A percentile compares a stretch with the other conserved stretches of the same genome.
phyloP scores from a whole-genome alignment of 371 early-diverging fungal genomes.

The Dichotomocladium elegans region DNA sequence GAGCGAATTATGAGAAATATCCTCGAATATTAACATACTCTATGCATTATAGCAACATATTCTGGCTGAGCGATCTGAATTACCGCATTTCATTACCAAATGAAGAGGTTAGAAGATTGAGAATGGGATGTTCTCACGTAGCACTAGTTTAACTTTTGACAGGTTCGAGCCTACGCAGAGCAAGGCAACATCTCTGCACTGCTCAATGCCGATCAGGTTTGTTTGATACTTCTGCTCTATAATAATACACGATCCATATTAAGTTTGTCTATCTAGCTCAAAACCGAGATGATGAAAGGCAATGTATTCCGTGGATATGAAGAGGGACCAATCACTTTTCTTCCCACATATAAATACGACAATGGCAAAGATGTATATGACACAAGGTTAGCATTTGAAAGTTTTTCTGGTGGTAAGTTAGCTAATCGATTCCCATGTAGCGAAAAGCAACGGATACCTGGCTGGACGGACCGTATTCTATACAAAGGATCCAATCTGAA shows the following conservation, averaged over 20 bases:
- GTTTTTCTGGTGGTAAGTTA: background rate
- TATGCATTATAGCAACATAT: conserved; percentile 54
- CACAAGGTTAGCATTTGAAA: conserved; percentile 51
- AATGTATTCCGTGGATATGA: conserved; percentile 73
- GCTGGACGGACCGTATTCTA: conserved; percentile 89
- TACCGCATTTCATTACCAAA: conserved; percentile 76
- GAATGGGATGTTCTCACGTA: background rate
- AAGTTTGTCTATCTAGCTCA: conserved; percentile 56
- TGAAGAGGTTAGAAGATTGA: conserved; percentile 51
- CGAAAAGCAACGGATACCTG: conserved; percentile 81
- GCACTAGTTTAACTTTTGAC: conserved; percentile 3
- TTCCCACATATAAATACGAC: conserved; percentile 95
- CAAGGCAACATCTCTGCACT: conserved; percentile 42
- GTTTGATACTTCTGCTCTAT: too few relatives aligned
- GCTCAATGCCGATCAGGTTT: conserved; percentile 50
- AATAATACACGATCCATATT: too few relatives aligned
- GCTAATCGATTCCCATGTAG: conserved; percentile 22
- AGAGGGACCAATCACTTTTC: conserved; percentile 81
- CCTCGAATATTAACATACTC: too few relatives aligned
- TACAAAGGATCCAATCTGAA: conserved; percentile 55
- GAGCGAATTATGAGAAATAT: background rate
- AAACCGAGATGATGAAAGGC: conserved; percentile 57
- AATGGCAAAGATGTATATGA: conserved; percentile 83
- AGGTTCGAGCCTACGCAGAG: conserved; percentile 28
- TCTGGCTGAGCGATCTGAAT: conserved; percentile 92